These are phyloP conservation scores for Saccharum spontaneum DNA, from an alignment of 176 grass and related monocot species.

Conservation along the genomic window DNA sequence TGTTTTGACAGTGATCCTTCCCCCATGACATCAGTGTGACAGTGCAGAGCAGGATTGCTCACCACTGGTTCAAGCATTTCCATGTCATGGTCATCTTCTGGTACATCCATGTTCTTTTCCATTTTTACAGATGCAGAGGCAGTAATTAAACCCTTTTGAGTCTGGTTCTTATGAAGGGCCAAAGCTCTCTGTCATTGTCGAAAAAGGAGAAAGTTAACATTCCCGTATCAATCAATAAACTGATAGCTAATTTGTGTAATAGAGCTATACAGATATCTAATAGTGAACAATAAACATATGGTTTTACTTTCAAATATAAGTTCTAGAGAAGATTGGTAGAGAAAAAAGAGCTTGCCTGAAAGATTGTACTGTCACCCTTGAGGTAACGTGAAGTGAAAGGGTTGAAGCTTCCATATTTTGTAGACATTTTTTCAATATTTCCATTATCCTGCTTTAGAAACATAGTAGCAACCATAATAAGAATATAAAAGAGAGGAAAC, in stretches of 20 bases:
- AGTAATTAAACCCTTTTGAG: conserved; percentile 31
- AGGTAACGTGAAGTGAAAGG: conserved; percentile 63
- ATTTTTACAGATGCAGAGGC: conserved; percentile 5
- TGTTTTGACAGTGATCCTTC: conserved; percentile 32
- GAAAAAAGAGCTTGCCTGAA: conserved; percentile 54
- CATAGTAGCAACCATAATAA: conserved; percentile 31
- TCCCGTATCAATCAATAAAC: background rate
- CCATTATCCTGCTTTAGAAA: conserved; percentile 40
- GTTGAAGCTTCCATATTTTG: conserved; percentile 42
- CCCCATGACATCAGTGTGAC: conserved; percentile 8
- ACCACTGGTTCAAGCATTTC: conserved; percentile 29
- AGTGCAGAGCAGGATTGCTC: conserved; percentile 16
- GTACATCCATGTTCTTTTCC: conserved; percentile 35
- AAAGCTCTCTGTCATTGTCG: conserved; percentile 75
- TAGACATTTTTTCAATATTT: conserved; percentile 33
- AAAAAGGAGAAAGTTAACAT: conserved; percentile 25
- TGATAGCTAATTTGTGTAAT: conserved; percentile 12
- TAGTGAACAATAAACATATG: background rate
- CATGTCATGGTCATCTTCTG: conserved; percentile 29
- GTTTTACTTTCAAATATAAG: background rate
- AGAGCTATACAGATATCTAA: background rate
- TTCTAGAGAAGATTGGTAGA: conserved; percentile 16
- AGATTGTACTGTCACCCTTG: conserved; percentile 48
- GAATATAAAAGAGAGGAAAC: conserved; percentile 31
- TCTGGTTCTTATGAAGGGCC: conserved; percentile 66